phyloP scores from a whole-genome alignment of 345 rosid genomes.

The Anacardium occidentale region DNA sequence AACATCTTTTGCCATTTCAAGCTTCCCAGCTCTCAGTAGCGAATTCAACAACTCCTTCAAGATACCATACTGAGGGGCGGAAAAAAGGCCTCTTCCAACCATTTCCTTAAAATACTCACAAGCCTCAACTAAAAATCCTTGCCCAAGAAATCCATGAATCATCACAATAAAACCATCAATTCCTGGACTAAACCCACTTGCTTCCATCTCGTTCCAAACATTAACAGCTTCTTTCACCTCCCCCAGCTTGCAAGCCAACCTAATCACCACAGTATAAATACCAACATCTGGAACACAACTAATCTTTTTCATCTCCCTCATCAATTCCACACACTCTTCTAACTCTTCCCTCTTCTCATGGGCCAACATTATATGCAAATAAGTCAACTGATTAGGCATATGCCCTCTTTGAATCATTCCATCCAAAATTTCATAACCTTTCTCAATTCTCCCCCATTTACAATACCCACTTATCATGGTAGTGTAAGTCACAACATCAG shows the following conservation, averaged over 20 bases:
- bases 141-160: constrained; percentile 66
- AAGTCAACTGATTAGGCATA: constrained; percentile 56
- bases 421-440: constrained; percentile 57
- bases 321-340: constrained; percentile 64
- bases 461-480: constrained; percentile 84
- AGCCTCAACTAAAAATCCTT: constrained; percentile 62
- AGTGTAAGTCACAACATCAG: constrained; percentile 68
- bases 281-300: constrained; percentile 59
- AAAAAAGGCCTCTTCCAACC: constrained; percentile 68
- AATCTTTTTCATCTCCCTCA: constrained; percentile 52
- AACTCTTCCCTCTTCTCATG: constrained; percentile 75
- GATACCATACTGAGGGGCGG: constrained; percentile 64
- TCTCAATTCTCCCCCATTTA: constrained; percentile 61
- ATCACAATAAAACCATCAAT: constrained; percentile 69
- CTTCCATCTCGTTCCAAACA: constrained; percentile 79
- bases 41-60: constrained; percentile 64
- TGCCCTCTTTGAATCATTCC: constrained; percentile 56
- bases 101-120: constrained; percentile 76
- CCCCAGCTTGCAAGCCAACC: constrained; percentile 78
- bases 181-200: constrained; percentile 62
- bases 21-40: constrained; percentile 65
- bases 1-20: constrained; percentile 76
- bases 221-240: constrained; percentile 55
- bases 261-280: constrained; percentile 61
- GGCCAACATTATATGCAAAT: constrained; percentile 72